These are phyloP conservation scores for Sonneratia caseolaris DNA, from an alignment of 345 rosid species.

Conservation along the genomic window DNA sequence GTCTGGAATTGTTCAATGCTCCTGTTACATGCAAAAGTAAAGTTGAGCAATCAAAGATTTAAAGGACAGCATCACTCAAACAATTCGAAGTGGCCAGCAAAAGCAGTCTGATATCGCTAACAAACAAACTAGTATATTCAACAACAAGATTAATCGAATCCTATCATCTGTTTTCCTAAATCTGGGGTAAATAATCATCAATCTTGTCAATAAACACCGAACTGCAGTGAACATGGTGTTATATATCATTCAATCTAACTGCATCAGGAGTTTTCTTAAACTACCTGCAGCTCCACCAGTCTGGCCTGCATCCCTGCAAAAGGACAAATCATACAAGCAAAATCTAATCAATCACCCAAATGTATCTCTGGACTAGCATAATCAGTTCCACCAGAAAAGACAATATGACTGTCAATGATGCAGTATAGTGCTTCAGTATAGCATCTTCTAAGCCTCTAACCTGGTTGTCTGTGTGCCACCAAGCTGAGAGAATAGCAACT, in stretches of 20 bases:
- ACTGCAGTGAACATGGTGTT: not conserved
- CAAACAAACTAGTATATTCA: conserved; percentile 1
- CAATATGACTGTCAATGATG: not conserved
- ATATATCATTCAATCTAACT: not conserved
- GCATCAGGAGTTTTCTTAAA: not conserved
- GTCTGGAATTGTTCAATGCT: conserved; percentile 23
- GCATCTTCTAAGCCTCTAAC: conserved; percentile 29
- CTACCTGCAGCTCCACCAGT: conserved; percentile 51
- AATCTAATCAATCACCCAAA: not conserved
- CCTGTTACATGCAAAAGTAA: conserved; percentile 18
- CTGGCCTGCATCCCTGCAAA: conserved; percentile 42
- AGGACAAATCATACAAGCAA: not conserved
- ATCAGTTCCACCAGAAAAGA: not conserved
- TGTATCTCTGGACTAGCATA: not conserved
- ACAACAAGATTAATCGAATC: not conserved
- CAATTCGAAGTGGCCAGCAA: not conserved
- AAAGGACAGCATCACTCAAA: not conserved
- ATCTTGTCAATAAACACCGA: not conserved
- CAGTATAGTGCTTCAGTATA: not conserved
- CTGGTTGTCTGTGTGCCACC: conserved; percentile 46
- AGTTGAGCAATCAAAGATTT: not conserved
- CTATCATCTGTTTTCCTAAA: too few species aligned
- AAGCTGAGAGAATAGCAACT: conserved; percentile 52
- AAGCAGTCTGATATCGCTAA: not conserved
- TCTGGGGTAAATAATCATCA: not conserved